These are phyloP conservation scores for Solanum microdontum DNA, from an alignment of 257 asterid genomes.

Conservation along the genomic window DNA sequence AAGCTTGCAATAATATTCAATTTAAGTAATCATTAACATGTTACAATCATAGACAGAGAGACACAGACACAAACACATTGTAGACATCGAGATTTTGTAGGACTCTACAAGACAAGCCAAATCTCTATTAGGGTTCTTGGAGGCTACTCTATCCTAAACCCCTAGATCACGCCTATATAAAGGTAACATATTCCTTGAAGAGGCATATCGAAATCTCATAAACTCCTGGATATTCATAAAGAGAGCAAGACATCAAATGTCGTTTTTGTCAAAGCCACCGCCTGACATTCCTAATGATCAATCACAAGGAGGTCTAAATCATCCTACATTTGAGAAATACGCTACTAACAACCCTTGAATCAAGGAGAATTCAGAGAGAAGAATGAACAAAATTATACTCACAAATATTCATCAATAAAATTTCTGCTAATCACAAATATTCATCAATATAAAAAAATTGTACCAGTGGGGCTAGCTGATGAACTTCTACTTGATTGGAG, in stretches of 20 bases:
- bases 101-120: neutral
- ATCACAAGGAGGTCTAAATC: neutral
- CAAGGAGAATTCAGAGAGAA: neutral
- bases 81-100: neutral
- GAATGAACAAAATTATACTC: too few species aligned
- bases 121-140: neutral
- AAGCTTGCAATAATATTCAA: neutral
- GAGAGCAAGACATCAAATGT: neutral
- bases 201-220: neutral
- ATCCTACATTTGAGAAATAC: too few species aligned
- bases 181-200: neutral
- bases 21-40: neutral
- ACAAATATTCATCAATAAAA: too few species aligned
- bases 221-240: neutral
- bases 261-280: fast-evolving
- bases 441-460: too few species aligned
- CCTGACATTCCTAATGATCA: fast-evolving
- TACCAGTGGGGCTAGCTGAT: slow-evolving; percentile 54
- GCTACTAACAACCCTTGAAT: too few species aligned
- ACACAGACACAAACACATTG: neutral
- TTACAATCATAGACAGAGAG: neutral
- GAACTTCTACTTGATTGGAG: slow-evolving; percentile 56
- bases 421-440: too few species aligned
- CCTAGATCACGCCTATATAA: neutral
- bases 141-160: neutral